Evolutionary conservation across 176 grass and related monocot genomes (phyloP), one percentile per base, ranked within the genome.

Genomic region (Juncus effusus): DNA sequence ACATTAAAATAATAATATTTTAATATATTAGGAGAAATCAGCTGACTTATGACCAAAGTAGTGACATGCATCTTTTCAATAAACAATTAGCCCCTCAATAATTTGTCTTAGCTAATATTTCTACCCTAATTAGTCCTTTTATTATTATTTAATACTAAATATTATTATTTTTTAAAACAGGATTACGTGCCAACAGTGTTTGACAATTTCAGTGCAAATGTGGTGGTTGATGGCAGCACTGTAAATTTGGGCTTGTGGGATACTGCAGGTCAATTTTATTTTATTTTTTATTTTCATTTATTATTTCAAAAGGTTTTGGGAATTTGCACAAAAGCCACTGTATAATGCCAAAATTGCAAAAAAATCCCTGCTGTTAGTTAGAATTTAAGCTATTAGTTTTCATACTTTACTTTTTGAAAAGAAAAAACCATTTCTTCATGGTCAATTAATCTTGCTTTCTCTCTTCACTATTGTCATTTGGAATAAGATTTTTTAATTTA

Each of bases 181-280:
- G 84, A 86, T 76, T 86, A 86, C 44, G 84, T 86, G 56, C 79
- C 84, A 76, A 86, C 84, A 47, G 84, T 86, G 28, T 86, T 86
- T 11, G 79, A 86, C 64, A 86, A 86, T 44, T 28, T 28, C 19
- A 28, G 19, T 28, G 19, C 19, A 28, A 28, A 28, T 28, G 19
- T 28, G 19, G 19, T 28, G 19, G 19, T 28, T 28, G 19, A 28
- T 28, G 19, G 19, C 19, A 28, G 19, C 1, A 28, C 19, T 28
- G 19, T 28, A 28, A 28, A 28, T 28, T 28, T 28, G 19, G 19
- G 19, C 19, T 28, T 28, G 19, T 86, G 84, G 84, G 84, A 86
- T 75, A 86, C 84, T 59, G 79, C 84, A 86, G 84, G 84, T 86
- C 5, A 6, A 40, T 59, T 39, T 59, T 51, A 10, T 35, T 50